These are phyloP conservation scores for Phytopythium chamaehyphon DNA, from an alignment of 352 stramenopile genomes.

Conservation along the genomic window DNA sequence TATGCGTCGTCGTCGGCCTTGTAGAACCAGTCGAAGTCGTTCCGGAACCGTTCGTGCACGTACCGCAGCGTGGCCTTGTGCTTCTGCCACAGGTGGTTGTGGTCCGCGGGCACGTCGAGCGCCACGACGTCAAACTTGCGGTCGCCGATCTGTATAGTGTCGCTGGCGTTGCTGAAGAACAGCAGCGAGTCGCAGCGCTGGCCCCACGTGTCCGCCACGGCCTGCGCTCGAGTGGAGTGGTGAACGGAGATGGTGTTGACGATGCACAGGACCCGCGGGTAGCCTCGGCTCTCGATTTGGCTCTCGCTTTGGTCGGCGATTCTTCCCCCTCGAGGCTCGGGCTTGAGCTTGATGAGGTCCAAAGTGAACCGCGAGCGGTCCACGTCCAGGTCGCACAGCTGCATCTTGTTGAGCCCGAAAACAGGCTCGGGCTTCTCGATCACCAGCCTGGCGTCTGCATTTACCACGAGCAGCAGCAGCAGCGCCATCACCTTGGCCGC, in stretches of 20 bases:
- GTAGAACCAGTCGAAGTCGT: slow-evolving; percentile 87
- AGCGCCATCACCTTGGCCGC: not conserved
- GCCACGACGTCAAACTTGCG: slow-evolving; percentile 50
- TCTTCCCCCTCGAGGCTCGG: slow-evolving; percentile 11
- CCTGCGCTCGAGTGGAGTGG: slow-evolving; percentile 50
- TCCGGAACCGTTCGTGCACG: slow-evolving; percentile 61
- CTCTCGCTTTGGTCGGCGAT: too few species aligned
- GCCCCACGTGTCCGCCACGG: slow-evolving; percentile 77
- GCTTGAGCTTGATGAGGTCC: slow-evolving; percentile 35
- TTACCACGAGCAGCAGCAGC: not conserved
- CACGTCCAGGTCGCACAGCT: slow-evolving; percentile 55
- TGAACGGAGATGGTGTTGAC: slow-evolving; percentile 80
- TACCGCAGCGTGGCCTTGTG: slow-evolving; percentile 72
- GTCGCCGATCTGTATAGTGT: slow-evolving; percentile 38
- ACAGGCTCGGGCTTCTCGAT: slow-evolving; percentile 9
- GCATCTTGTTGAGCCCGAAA: slow-evolving; percentile 26
- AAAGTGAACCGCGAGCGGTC: slow-evolving; percentile 36
- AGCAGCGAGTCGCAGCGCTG: slow-evolving; percentile 75
- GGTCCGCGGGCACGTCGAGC: slow-evolving; percentile 64
- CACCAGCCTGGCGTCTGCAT: not conserved
- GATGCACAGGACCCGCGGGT: slow-evolving; percentile 71
- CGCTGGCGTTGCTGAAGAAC: slow-evolving; percentile 79
- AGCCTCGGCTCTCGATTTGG: slow-evolving; percentile 10
- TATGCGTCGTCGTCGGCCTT: slow-evolving; percentile 83
- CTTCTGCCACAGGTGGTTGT: slow-evolving; percentile 85